Percentiles rank a stretch among this genome's conserved stretches.
These are phyloP conservation scores for Omphalea diandra DNA, from an alignment of 441 rosid species.

Conservation along the genomic window DNA sequence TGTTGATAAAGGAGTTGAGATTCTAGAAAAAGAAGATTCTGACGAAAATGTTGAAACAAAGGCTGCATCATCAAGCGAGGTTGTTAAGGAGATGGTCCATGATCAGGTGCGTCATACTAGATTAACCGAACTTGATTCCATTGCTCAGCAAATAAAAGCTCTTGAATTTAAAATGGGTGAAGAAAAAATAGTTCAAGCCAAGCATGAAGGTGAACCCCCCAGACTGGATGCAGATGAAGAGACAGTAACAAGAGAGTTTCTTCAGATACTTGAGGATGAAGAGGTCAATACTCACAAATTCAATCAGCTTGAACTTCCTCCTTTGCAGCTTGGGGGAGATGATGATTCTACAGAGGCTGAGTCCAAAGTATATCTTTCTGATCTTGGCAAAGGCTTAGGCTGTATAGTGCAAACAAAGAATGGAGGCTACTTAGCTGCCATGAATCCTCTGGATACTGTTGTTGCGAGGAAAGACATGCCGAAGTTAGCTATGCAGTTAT, in stretches of 20 bases:
- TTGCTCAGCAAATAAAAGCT: slow-evolving; percentile 86
- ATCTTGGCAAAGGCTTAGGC: slow-evolving; percentile 85
- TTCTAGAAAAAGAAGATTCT: slow-evolving; percentile 52
- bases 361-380: slow-evolving; percentile 58
- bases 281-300: slow-evolving; percentile 35
- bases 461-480: slow-evolving; percentile 75
- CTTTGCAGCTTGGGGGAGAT: slow-evolving; percentile 48
- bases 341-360: slow-evolving; percentile 48
- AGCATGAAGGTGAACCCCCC: slow-evolving; percentile 50
- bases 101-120: slow-evolving; percentile 59
- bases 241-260: slow-evolving; percentile 79
- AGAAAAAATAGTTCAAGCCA: slow-evolving; percentile 38
- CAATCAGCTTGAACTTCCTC: slow-evolving; percentile 43
- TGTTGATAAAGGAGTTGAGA: slow-evolving; percentile 89
- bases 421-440: slow-evolving; percentile 84
- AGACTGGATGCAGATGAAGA: slow-evolving; percentile 80
- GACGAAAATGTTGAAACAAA: slow-evolving; percentile 40
- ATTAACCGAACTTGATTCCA: slow-evolving; percentile 72
- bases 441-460: slow-evolving; percentile 63
- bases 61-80: slow-evolving; percentile 48
- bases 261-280: slow-evolving; percentile 80
- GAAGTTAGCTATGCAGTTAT: slow-evolving; percentile 86
- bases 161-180: slow-evolving; percentile 79
- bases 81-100: slow-evolving; percentile 64
- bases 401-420: slow-evolving; percentile 86